Conservation (phyloP, 352 stramenopile species). For the Globisporangium takayamanum region DNA sequence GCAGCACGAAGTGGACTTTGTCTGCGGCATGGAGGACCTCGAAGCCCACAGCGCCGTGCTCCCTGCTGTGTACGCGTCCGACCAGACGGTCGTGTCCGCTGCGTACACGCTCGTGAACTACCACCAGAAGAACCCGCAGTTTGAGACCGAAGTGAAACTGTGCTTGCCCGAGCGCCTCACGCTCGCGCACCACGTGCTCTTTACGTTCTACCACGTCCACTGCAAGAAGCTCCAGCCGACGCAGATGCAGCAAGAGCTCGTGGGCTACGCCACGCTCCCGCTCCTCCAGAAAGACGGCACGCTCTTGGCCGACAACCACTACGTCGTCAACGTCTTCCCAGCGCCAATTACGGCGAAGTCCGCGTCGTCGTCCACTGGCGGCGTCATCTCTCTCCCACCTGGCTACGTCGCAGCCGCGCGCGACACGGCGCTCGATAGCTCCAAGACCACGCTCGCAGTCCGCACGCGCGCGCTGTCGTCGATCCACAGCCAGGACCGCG, state of each 20-base stretch:
- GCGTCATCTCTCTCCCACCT: constrained; percentile 24
- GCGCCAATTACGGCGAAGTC: constrained; percentile 15
- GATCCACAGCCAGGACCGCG: constrained; percentile 46
- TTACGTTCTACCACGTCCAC: constrained; percentile 79
- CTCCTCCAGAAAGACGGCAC: constrained; percentile 43
- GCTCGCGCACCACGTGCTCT: constrained; percentile 44
- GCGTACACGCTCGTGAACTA: constrained; percentile 60
- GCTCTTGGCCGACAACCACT: constrained; percentile 40
- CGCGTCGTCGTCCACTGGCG: constrained; percentile 15
- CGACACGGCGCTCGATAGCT: constrained; percentile 21
- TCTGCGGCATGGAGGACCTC: constrained; percentile 31
- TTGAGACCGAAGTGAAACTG: constrained; percentile 72
- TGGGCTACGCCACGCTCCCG: constrained; percentile 47
- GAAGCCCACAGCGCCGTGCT: constrained; percentile 29
- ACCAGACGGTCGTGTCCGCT: constrained; percentile 21
- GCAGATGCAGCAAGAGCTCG: constrained; percentile 58
- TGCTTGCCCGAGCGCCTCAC: constrained; percentile 48
- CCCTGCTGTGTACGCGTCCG: constrained; percentile 26
- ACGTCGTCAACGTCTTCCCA: constrained; percentile 30
- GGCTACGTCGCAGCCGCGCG: constrained; percentile 37
- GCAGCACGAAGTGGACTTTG: constrained; percentile 33
- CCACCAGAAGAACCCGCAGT: constrained; percentile 71
- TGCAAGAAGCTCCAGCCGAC: constrained; percentile 65
- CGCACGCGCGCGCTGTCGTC: constrained; percentile 45
- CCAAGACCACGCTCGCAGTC: constrained; percentile 36